These are phyloP conservation scores for Trichoderma erinaceum DNA, from an alignment of 495 filamentous ascomycete genomes.

Conservation along the genomic window DNA sequence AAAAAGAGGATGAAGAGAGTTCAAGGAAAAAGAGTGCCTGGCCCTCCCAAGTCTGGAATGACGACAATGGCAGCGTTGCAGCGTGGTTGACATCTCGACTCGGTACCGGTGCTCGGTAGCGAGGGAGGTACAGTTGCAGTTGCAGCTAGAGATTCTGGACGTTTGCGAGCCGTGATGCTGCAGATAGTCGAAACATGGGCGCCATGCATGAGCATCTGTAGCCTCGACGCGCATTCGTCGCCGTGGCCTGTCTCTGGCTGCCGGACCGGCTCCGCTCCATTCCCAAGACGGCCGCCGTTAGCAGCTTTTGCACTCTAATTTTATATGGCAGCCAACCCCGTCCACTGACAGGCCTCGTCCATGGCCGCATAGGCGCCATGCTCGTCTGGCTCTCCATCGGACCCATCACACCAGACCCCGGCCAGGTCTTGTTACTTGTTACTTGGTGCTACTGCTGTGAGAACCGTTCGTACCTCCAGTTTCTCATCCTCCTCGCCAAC, in stretches of 20 bases:
- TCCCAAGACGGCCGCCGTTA: constrained; percentile 4
- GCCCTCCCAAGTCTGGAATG: neutral
- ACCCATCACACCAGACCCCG: constrained; percentile 7
- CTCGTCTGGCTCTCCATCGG: constrained; percentile 12
- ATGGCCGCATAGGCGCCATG: constrained; percentile 14
- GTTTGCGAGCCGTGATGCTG: constrained; percentile 7
- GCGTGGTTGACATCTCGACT: neutral
- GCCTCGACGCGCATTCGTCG: constrained; percentile 6
- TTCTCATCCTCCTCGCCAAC: neutral
- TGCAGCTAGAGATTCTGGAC: neutral
- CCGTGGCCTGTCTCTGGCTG: constrained; percentile 1
- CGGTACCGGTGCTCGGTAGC: constrained; percentile 6
- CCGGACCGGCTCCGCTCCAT: constrained; percentile 2
- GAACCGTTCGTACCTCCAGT: too few species aligned
- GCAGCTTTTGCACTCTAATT: constrained; percentile 11
- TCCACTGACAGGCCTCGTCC: constrained; percentile 6
- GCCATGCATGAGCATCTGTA: neutral
- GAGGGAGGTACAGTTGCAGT: neutral
- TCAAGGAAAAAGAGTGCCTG: neutral
- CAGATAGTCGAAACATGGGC: constrained; percentile 12
- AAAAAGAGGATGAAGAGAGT: neutral
- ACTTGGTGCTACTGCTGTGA: too few species aligned
- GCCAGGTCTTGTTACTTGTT: constrained; percentile 4
- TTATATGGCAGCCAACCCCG: constrained; percentile 13
- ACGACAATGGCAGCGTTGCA: constrained; percentile 2